Percentiles rank a stretch among this genome's conserved stretches.
phyloP scores from a whole-genome alignment of 805 yeast genomes.

The Lipomyces anomalus region DNA sequence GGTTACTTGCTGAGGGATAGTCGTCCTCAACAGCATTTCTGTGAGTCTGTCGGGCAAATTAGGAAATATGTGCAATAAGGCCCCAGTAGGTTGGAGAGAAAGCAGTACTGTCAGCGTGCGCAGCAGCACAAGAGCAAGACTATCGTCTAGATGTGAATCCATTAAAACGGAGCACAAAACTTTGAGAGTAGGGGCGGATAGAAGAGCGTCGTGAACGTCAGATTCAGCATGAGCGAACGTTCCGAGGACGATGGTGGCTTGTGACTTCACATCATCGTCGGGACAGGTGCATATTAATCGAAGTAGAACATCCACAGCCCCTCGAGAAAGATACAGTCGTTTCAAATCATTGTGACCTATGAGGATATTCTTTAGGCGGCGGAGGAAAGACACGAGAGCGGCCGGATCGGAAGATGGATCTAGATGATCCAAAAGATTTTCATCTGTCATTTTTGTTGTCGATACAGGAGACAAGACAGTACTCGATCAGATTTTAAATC shows the following conservation, averaged over 20 bases:
- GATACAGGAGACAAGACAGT: background rate
- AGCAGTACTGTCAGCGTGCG: conserved; percentile 16
- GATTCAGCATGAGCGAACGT: conserved; percentile 28
- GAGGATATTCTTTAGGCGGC: conserved; percentile 29
- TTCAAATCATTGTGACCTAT: conserved; percentile 35
- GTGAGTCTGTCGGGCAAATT: conserved; percentile 4
- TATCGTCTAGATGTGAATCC: no score
- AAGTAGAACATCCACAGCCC: conserved; percentile 25
- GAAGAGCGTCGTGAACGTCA: conserved; percentile 6
- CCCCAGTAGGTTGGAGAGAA: conserved; percentile 8
- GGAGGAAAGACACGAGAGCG: conserved; percentile 22
- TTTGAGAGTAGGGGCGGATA: conserved; percentile 11
- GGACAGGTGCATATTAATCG: conserved; percentile 24
- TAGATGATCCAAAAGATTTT: conserved; percentile 11
- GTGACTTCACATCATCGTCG: conserved; percentile 19
- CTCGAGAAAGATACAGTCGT: conserved; percentile 24
- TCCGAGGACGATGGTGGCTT: conserved; percentile 30
- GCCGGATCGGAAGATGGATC: conserved; percentile 9
- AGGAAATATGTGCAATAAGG: conserved; percentile 6
- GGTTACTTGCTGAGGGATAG: conserved; percentile 5
- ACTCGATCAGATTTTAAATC: no score
- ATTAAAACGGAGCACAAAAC: no score
- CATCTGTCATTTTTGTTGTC: conserved; percentile 16
- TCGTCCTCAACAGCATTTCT: no score
- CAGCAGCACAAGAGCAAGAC: no score